These are phyloP conservation scores for Priceomyces castillae DNA, from an alignment of 805 yeast species.

Conservation along the genomic window DNA sequence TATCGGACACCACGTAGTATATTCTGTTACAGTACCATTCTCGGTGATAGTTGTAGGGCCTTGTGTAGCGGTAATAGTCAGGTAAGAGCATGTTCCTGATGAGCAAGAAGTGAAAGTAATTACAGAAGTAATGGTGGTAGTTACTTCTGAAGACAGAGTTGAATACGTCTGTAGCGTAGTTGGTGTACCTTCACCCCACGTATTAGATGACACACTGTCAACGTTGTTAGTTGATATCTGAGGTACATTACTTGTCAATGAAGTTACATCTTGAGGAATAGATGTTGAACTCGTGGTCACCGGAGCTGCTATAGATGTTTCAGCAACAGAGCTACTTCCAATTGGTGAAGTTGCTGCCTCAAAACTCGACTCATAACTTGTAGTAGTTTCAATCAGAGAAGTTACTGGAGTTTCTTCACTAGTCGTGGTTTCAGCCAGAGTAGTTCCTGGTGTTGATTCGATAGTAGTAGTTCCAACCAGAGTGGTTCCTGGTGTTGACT, in stretches of 20 bases:
- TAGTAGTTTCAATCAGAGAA: background rate
- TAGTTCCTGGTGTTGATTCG: too few relatives aligned
- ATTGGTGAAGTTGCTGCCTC: too few relatives aligned
- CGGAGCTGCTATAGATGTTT: background rate
- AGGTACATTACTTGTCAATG: background rate
- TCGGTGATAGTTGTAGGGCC: conserved; percentile 19
- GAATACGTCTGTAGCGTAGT: too few relatives aligned
- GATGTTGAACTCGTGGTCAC: background rate
- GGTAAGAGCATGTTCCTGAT: conserved; percentile 20
- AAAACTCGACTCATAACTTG: too few relatives aligned
- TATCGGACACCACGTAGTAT: conserved; percentile 19
- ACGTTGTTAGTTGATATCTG: too few relatives aligned
- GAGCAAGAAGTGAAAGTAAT: conserved; percentile 26
- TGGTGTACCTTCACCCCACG: too few relatives aligned
- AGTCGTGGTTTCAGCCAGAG: background rate
- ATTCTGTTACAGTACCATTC: conserved; percentile 7
- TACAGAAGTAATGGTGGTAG: conserved; percentile 14
- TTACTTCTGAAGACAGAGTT: background rate
- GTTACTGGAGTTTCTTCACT: background rate
- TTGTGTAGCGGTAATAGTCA: conserved; percentile 4
- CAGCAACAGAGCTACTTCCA: background rate
- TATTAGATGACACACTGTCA: too few relatives aligned
- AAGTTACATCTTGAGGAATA: too few relatives aligned
- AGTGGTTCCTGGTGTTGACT: background rate
- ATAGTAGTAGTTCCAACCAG: background rate